phyloP scores from a whole-genome alignment of 148 eudicot species.

The Camellia japonica region DNA sequence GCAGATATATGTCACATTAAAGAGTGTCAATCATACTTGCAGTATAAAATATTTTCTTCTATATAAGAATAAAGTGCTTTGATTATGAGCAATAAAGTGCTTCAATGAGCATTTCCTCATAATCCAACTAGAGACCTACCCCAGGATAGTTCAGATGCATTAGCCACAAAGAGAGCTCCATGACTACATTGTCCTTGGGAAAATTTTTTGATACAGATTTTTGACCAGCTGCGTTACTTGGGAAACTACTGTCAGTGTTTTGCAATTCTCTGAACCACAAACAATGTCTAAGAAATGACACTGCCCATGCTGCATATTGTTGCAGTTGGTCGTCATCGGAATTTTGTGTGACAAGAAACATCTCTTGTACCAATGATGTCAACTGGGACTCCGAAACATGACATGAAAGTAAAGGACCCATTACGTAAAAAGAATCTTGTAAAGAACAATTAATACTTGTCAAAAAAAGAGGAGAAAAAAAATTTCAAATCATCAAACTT shows the following conservation, averaged over 20 bases:
- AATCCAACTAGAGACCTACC: slow-evolving; percentile 36
- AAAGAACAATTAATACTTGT: slow-evolving; percentile 12
- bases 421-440: slow-evolving; percentile 56
- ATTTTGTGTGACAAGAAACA: slow-evolving; percentile 81
- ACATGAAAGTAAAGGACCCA: slow-evolving; percentile 65
- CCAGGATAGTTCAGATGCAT: slow-evolving; percentile 51
- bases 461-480: not conserved
- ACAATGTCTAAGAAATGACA: slow-evolving; percentile 67
- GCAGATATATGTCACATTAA: not conserved
- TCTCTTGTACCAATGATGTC: slow-evolving; percentile 62
- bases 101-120: not conserved
- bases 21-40: not conserved
- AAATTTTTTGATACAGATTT: slow-evolving; percentile 43
- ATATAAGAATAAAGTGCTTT: not conserved
- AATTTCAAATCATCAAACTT: not conserved
- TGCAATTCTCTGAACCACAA: slow-evolving; percentile 40
- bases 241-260: slow-evolving; percentile 24
- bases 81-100: not conserved
- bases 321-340: slow-evolving; percentile 63
- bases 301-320: slow-evolving; percentile 82
- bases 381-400: slow-evolving; percentile 48
- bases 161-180: slow-evolving; percentile 81
- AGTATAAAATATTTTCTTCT: not conserved
- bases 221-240: slow-evolving; percentile 27
- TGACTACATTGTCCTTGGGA: slow-evolving; percentile 58